These are phyloP conservation scores for Hansenula sp. DNA, from an alignment of 1,139 yeast species.

Conservation along the genomic window DNA sequence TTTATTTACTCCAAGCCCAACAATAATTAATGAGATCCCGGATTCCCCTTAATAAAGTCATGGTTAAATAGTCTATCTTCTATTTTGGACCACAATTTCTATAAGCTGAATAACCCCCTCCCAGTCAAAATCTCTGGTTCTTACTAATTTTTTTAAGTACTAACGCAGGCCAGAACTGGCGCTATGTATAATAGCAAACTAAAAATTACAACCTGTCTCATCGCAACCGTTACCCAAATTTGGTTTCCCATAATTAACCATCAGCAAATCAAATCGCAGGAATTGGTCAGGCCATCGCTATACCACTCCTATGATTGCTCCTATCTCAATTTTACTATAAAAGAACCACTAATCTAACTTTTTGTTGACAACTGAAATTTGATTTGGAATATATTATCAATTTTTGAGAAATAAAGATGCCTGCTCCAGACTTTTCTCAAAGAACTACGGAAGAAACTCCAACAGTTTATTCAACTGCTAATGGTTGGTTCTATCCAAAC, in stretches of 20 bases:
- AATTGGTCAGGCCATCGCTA: background rate
- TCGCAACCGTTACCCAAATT: background rate
- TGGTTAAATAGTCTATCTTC: too few species aligned
- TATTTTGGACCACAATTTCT: too few species aligned
- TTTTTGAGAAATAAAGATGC: conserved; percentile 33
- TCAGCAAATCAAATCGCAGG: background rate
- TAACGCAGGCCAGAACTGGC: too few species aligned
- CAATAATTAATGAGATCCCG: too few species aligned
- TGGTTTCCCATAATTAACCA: too few species aligned
- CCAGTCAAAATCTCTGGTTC: too few species aligned
- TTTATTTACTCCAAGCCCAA: too few species aligned
- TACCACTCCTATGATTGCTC: background rate
- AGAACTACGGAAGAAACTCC: conserved; percentile 26
- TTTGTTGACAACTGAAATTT: too few species aligned
- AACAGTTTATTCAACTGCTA: conserved; percentile 55
- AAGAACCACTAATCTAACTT: background rate
- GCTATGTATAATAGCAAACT: background rate
- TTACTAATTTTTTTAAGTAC: too few species aligned
- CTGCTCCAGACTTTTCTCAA: conserved; percentile 1
- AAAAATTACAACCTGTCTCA: background rate
- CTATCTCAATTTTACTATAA: background rate
- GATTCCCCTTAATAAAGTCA: too few species aligned
- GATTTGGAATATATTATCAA: too few species aligned
- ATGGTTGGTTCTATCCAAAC: conserved; percentile 56
- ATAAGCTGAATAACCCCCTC: too few species aligned